Evolutionary conservation across 2,329 filamentous ascomycete genomes (phyloP).

Genomic region (Diatrype stigma): DNA sequence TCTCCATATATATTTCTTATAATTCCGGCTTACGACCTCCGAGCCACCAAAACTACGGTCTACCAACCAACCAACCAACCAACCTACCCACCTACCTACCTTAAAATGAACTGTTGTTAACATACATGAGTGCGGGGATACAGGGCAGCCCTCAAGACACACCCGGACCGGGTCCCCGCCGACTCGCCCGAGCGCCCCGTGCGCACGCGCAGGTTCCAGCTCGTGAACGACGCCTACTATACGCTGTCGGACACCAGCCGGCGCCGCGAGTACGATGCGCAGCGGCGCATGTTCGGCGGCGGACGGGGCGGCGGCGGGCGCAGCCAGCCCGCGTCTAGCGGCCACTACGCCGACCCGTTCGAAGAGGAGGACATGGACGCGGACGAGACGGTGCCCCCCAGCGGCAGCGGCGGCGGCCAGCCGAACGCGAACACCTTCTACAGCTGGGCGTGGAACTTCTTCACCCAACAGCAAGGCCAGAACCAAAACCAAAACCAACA

Average conservation of each 20-base stretch:
- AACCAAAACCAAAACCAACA: slow-evolving; percentile 33
- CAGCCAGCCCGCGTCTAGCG: slow-evolving; percentile 25
- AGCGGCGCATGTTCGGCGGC: slow-evolving; percentile 56
- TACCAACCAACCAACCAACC: too few species aligned
- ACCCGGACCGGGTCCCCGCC: slow-evolving; percentile 83
- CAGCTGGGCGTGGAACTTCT: slow-evolving; percentile 73
- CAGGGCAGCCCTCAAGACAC: slow-evolving; percentile 83
- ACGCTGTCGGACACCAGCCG: slow-evolving; percentile 76
- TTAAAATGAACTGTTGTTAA: too few species aligned
- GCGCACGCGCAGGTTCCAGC: slow-evolving; percentile 85
- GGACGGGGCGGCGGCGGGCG: slow-evolving; percentile 32
- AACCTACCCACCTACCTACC: too few species aligned
- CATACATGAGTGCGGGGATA: neutral
- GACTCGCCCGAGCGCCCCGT: slow-evolving; percentile 77
- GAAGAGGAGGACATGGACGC: slow-evolving; percentile 42
- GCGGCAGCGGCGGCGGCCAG: slow-evolving; percentile 34
- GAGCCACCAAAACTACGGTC: too few species aligned
- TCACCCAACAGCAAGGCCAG: slow-evolving; percentile 33
- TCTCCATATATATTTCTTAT: neutral
- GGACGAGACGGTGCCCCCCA: slow-evolving; percentile 35
- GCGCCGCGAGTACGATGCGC: slow-evolving; percentile 78
- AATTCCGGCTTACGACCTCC: too few species aligned
- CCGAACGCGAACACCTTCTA: slow-evolving; percentile 41
- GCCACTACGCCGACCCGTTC: slow-evolving; percentile 41
- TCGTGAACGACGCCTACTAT: slow-evolving; percentile 91